phyloP scores from a whole-genome alignment of 192 early-diverging fungal genomes.

The Obelidium mucronatum region DNA sequence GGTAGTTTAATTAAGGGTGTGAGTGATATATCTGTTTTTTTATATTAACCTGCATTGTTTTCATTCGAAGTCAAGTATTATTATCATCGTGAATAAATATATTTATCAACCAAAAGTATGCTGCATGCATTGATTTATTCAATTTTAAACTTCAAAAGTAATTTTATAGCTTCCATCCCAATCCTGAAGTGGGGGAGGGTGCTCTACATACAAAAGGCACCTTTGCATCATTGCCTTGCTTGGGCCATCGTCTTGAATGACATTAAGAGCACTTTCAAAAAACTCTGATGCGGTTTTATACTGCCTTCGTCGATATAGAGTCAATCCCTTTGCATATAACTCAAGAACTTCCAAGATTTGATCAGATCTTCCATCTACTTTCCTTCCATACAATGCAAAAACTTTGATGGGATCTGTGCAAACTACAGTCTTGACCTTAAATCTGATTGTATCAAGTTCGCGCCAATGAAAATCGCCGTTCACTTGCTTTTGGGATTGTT shows the following conservation, averaged over 20 bases:
- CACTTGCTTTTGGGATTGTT: slow-evolving; percentile 4
- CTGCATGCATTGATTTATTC: not conserved
- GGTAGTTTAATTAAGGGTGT: too few relatives aligned
- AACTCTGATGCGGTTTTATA: slow-evolving; percentile 28
- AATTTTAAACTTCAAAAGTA: not conserved
- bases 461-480: slow-evolving; percentile 16
- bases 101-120: not conserved
- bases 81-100: not conserved
- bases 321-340: slow-evolving; percentile 27
- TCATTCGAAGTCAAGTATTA: too few relatives aligned
- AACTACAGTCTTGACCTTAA: not conserved
- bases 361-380: not conserved
- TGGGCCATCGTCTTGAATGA: slow-evolving; percentile 27
- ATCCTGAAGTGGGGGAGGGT: slow-evolving; percentile 10
- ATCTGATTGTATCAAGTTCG: slow-evolving; percentile 19
- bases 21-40: too few relatives aligned
- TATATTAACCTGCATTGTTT: too few relatives aligned
- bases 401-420: slow-evolving; percentile 19
- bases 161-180: slow-evolving; percentile 20
- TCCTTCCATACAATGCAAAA: slow-evolving; percentile 13
- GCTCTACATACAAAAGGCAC: slow-evolving; percentile 11
- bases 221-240: slow-evolving; percentile 27
- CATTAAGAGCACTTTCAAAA: slow-evolving; percentile 21
- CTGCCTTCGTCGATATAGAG: slow-evolving; percentile 20
- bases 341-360: slow-evolving; percentile 13